Percentiles rank a stretch among this genome's conserved stretches.
Conservation (phyloP, 495 filamentous ascomycete species). For the Neurospora sp. region DNA sequence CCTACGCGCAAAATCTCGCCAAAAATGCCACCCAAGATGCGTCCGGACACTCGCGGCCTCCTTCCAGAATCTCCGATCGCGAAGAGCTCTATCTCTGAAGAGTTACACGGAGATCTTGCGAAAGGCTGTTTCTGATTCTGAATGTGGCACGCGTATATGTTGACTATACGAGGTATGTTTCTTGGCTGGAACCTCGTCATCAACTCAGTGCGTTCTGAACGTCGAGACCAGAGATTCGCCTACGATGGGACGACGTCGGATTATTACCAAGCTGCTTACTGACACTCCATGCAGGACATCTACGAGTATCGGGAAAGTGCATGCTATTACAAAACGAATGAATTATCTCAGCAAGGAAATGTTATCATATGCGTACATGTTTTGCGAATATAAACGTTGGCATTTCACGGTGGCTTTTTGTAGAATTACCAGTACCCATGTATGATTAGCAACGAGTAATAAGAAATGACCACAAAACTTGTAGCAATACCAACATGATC, state of each 20-base stretch:
- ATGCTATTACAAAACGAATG: not conserved
- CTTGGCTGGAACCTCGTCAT: not conserved
- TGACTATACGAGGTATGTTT: not conserved
- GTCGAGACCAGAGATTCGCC: not conserved
- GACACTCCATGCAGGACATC: not conserved
- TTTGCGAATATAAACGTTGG: not conserved
- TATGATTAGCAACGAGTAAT: not conserved
- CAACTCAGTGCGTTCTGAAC: not conserved
- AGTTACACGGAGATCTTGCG: not conserved
- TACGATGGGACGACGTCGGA: not conserved
- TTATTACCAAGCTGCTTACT: not conserved
- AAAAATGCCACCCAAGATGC: constrained; percentile 6
- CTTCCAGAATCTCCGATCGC: not conserved
- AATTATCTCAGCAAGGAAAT: not conserved
- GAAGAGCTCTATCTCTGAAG: not conserved
- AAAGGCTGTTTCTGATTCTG: not conserved
- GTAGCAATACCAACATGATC: not conserved
- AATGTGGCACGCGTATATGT: too few relatives aligned
- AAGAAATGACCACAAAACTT: not conserved
- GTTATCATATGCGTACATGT: not conserved
- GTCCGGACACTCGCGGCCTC: constrained; percentile 1
- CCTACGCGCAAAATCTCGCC: constrained; percentile 63
- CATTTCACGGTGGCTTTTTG: not conserved
- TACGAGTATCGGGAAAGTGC: not conserved
- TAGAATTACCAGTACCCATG: not conserved